Conservation (phyloP, 768 basidiomycete genomes). For the Chlorophyllum brunneum region DNA sequence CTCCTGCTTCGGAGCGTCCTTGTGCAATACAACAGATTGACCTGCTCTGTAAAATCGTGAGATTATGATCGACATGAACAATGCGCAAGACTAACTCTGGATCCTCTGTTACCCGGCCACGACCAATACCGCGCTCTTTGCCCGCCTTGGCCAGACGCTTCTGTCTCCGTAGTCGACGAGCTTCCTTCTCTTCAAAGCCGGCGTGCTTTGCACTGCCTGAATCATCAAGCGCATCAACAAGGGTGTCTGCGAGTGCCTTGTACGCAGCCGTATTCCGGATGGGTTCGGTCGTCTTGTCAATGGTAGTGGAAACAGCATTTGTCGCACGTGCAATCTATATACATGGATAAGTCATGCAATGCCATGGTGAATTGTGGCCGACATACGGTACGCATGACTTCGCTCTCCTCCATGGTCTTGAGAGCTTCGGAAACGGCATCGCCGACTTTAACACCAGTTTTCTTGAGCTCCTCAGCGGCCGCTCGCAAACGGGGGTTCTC, state of each 20-base stretch:
- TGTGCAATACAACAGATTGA: conserved; percentile 77
- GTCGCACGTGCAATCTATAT: conserved; percentile 82
- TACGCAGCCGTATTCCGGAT: conserved; percentile 95
- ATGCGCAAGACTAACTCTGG: conserved; percentile 60
- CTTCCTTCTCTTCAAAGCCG: conserved; percentile 95
- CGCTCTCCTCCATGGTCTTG: conserved; percentile 92
- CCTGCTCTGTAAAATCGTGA: conserved; percentile 65
- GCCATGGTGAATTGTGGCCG: not conserved
- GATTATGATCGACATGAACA: conserved; percentile 4
- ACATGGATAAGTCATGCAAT: not conserved
- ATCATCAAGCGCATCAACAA: conserved; percentile 92
- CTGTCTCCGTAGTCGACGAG: conserved; percentile 75
- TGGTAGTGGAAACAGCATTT: conserved; percentile 79
- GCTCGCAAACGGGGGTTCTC: conserved; percentile 91
- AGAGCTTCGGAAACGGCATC: conserved; percentile 94
- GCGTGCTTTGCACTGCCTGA: conserved; percentile 91
- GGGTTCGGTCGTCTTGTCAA: conserved; percentile 90
- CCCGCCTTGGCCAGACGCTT: conserved; percentile 84
- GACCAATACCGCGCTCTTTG: conserved; percentile 54
- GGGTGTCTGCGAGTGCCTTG: conserved; percentile 83
- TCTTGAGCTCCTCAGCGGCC: conserved; percentile 89
- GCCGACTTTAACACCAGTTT: conserved; percentile 85
- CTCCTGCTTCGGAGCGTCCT: conserved; percentile 74
- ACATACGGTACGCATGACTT: conserved; percentile 80
- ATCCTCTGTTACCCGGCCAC: conserved; percentile 59